Evolutionary conservation across 345 rosid genomes (phyloP), one percentile per base, ranked within the genome.

Genomic region (Clausena lansium): DNA sequence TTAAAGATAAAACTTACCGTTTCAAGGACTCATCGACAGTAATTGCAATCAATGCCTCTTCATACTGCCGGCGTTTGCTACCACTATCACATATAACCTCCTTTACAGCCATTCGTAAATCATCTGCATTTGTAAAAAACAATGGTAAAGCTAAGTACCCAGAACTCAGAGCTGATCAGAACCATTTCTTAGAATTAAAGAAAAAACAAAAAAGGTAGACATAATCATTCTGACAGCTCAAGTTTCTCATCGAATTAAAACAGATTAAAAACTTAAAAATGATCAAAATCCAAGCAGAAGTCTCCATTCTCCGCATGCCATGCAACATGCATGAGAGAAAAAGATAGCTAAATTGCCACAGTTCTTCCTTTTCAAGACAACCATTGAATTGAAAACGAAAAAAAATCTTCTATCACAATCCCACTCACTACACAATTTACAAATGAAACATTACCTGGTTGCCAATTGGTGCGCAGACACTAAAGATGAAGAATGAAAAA

Each of bases 61-160:
- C 92, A 75, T 89, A 89, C 73, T 85, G 90, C 25, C 73, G 87
- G 25, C 90, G 85, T 82, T 93, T 96, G 32, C 82, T 87, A 2
- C 79, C 69, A 75, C 84, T 84, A 58, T 91, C 91, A 79, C 98
- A 95, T 52, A 95, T 83, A 75, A 90, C 81, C 81, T 95, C 97
- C 83, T 93, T 95, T 80, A 90, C 99, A 67, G 97, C 98, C 93
- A 87, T 87, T 73, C 96, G 82, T 76, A 95, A 76, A 62, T 91
- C 94, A 90, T 95, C 96, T 93, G 80, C 82, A 74, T 2, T 77
- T 67, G 76, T 45, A 8, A 75, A 76, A 60, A 35, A n/a, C 6
- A 11, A 14, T 19, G 27, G 77, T n/a, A 64, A 61, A 72, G 70
- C 36, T 30, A 59, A 5, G 22, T 28, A 57, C 69, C 17, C 71